These are phyloP conservation scores for Obelidium mucronatum DNA, from an alignment of 192 early-diverging fungal species.

Conservation along the genomic window DNA sequence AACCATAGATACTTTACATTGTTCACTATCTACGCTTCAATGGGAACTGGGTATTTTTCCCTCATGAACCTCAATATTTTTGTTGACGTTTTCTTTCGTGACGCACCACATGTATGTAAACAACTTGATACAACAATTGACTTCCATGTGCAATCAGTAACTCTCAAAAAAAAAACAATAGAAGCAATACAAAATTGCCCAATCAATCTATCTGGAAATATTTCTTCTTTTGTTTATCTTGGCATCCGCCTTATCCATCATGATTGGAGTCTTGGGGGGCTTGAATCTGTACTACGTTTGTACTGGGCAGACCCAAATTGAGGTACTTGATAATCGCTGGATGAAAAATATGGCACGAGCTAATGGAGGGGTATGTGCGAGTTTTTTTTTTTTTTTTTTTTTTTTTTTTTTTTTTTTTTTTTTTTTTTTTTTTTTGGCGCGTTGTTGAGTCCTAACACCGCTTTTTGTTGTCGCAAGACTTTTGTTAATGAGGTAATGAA, in stretches of 20 bases:
- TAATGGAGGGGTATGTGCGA: constrained; percentile 42
- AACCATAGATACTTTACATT: constrained; percentile 65
- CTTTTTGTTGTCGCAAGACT: constrained; percentile 9
- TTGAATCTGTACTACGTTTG: constrained; percentile 56
- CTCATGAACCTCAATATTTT: constrained; percentile 23
- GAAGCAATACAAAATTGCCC: constrained; percentile 1
- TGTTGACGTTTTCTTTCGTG: constrained; percentile 19
- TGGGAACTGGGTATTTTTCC: constrained; percentile 37
- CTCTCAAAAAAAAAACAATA: too few relatives aligned
- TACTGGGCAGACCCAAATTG: constrained; percentile 59
- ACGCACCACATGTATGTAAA: too few relatives aligned
- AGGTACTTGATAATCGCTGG: constrained; percentile 47
- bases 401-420: too few relatives aligned
- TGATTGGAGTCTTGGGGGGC: constrained; percentile 42
- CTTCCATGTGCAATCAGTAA: too few relatives aligned
- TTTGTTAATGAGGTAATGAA: constrained; percentile 44
- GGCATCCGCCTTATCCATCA: constrained; percentile 39
- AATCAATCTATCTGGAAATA: background rate
- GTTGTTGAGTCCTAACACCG: background rate
- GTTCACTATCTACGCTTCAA: constrained; percentile 50
- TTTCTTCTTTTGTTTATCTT: constrained; percentile 47
- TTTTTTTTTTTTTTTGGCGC: too few relatives aligned
- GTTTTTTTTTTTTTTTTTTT: too few relatives aligned
- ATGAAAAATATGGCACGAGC: constrained; percentile 17
- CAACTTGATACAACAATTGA: too few relatives aligned